phyloP scores from a whole-genome alignment of 108 stramenopile species.

The Cyclotella cryptica region DNA sequence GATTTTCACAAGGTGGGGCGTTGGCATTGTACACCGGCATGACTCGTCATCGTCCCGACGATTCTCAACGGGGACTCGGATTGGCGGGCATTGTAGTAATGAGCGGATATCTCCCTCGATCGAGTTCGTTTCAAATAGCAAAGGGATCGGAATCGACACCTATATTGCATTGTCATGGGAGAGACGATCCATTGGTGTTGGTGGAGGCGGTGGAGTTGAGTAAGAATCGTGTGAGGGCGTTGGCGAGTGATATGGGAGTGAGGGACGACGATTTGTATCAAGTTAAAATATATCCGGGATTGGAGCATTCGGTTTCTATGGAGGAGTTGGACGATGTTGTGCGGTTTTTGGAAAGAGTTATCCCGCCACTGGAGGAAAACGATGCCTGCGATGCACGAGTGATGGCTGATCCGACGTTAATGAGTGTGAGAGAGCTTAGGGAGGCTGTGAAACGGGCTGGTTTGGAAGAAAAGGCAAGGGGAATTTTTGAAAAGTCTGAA shows the following conservation, averaged over 20 bases:
- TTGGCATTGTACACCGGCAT: constrained; percentile 67
- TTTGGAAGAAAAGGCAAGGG: too few relatives aligned
- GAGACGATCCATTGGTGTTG: constrained; percentile 58
- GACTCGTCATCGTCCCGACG: constrained; percentile 41
- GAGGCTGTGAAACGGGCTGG: too few relatives aligned
- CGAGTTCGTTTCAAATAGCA: constrained; percentile 48
- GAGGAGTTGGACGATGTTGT: constrained; percentile 57
- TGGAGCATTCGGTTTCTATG: constrained; percentile 57
- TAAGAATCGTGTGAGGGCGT: constrained; percentile 21
- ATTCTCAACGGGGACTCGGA: constrained; percentile 18
- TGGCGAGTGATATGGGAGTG: constrained; percentile 35
- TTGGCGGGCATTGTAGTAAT: constrained; percentile 60
- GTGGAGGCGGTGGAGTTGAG: constrained; percentile 48
- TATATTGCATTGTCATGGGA: constrained; percentile 70
- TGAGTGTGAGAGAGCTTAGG: too few relatives aligned
- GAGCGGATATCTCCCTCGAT: constrained; percentile 67
- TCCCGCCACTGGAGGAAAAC: constrained; percentile 34
- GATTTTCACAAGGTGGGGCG: constrained; percentile 76
- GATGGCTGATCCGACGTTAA: too few relatives aligned
- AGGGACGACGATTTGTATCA: constrained; percentile 40
- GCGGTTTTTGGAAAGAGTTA: constrained; percentile 46
- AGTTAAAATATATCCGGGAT: constrained; percentile 54
- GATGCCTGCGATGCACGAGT: background rate
- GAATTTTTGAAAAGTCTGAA: too few relatives aligned
- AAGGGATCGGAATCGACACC: constrained; percentile 49